phyloP scores from a whole-genome alignment of 108 stramenopile species.

The Mayamaea pseudoterrestris region DNA sequence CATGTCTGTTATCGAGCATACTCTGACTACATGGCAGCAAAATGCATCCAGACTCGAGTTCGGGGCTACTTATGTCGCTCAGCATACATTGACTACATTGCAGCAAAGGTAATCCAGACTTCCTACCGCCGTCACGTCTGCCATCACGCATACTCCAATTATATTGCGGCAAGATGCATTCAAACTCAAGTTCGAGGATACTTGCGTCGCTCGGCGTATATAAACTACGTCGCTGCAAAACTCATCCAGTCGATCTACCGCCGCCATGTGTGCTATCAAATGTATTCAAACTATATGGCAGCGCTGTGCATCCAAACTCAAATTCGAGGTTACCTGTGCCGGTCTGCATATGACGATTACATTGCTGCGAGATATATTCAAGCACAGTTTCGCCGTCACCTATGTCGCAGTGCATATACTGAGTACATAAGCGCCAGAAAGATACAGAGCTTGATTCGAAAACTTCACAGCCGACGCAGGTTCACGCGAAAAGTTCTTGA shows the following conservation, averaged over 20 bases:
- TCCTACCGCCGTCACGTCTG: constrained; percentile 15
- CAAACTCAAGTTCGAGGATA: background rate
- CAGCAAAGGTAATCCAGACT: constrained; percentile 10
- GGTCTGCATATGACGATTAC: background rate
- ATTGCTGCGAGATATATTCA: background rate
- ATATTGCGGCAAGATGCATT: constrained; percentile 21
- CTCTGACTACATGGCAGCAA: constrained; percentile 25
- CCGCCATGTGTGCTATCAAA: constrained; percentile 4
- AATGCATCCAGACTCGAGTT: constrained; percentile 23
- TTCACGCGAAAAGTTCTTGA: no score
- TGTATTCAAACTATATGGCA: constrained; percentile 22
- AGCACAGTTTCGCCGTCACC: background rate
- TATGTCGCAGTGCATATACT: background rate
- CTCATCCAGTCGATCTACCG: constrained; percentile 19
- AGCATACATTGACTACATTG: constrained; percentile 1
- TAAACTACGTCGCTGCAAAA: background rate
- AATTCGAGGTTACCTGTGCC: no score
- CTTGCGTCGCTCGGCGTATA: background rate
- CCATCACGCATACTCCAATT: constrained; percentile 11
- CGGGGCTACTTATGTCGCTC: background rate
- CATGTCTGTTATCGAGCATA: constrained; percentile 8
- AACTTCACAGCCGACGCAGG: no score
- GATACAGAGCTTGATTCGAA: no score
- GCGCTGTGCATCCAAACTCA: constrained; percentile 26
- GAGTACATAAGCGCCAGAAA: background rate